Evolutionary conservation across 345 rosid genomes (phyloP).

Genomic region (Microcos paniculata): DNA sequence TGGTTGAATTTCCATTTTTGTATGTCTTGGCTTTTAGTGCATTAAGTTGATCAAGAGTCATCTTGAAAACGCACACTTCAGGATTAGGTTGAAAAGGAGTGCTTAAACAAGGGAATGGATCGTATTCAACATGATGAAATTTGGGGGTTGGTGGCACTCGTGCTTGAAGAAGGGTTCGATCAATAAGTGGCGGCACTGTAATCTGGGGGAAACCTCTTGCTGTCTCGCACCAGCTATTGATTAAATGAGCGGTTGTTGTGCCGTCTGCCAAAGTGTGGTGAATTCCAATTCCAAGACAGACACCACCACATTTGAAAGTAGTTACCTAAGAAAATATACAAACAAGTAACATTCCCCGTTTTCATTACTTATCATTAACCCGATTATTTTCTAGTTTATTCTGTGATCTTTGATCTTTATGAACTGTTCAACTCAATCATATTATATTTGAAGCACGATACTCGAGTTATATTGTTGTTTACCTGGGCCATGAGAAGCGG

Average conservation of each 20-base stretch:
- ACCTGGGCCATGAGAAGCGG: constrained; percentile 30
- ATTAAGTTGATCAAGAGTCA: constrained; percentile 13
- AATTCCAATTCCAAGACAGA: constrained; percentile 64
- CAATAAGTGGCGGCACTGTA: constrained; percentile 48
- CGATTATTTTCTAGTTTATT: not conserved
- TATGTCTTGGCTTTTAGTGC: constrained; percentile 18
- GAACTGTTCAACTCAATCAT: not conserved
- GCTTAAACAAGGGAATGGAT: not conserved
- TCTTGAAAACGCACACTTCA: constrained; percentile 2
- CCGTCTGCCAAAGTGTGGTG: constrained; percentile 76
- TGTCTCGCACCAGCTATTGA: constrained; percentile 68
- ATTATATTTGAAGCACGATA: not conserved
- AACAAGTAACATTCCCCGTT: not conserved
- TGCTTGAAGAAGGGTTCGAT: constrained; percentile 52
- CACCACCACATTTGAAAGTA: constrained; percentile 67
- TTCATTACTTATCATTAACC: not conserved
- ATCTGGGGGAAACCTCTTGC: constrained; percentile 62
- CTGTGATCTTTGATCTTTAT: not conserved
- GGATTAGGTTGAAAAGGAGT: not conserved
- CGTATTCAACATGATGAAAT: constrained; percentile 9
- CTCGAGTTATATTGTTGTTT: not conserved
- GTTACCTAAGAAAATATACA: constrained; percentile 46
- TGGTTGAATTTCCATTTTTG: not conserved
- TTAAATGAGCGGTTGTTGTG: constrained; percentile 64
- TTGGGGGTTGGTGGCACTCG: constrained; percentile 44